Base-by-base conservation (phyloP, 2,329 filamentous ascomycete species). In the Talaromyces sp. region DNA sequence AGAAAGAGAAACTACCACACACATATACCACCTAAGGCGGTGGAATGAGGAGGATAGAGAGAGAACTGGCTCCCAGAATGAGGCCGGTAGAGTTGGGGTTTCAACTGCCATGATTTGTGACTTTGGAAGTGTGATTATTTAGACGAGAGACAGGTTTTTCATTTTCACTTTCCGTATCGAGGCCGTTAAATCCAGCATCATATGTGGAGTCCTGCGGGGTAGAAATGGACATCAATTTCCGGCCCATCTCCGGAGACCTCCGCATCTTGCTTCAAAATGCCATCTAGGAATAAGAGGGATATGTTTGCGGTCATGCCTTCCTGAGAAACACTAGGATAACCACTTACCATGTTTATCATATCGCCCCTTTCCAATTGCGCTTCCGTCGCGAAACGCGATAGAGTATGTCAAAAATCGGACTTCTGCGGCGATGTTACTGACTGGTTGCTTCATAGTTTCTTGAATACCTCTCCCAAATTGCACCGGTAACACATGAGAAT, bases 381-480 rank as follows among this genome's bases (percentile, higher is more conserved):
- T 19, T 54, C 52, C 21, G 19, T 31, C n/a, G 52, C 12, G 9
- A 54, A 54, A 21, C 29, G 52, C 29, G 52, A 54, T 35, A 31
- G 52, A 21, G 52, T 54, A 54, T 38, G 52, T 35, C 9, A 21
- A 31, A 50, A 11, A n/a, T 1, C 6, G 14, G 12, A 14, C 10
- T 11, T 50, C n/a, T 17, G n/a, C 43, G 12, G 43, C 41, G 41
- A n/a, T 17, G 10, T n/a, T 6, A 26, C 43, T 50, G 10, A 50
- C 43, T 8, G n/a, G 19, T 19, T 50, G 10, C 3, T 10, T 26
- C 19, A 50, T 26, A 50, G 43, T 50, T 50, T 26, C 24, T 50
- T 26, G 43, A 50, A 50, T 50, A 50, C n/a, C 19, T 50, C 43
- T 50, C 43, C 12, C 24, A 26, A 57, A 57, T 57, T 57, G 55